Conservation (phyloP, 495 filamentous ascomycete species). For the Halenospora varia region DNA sequence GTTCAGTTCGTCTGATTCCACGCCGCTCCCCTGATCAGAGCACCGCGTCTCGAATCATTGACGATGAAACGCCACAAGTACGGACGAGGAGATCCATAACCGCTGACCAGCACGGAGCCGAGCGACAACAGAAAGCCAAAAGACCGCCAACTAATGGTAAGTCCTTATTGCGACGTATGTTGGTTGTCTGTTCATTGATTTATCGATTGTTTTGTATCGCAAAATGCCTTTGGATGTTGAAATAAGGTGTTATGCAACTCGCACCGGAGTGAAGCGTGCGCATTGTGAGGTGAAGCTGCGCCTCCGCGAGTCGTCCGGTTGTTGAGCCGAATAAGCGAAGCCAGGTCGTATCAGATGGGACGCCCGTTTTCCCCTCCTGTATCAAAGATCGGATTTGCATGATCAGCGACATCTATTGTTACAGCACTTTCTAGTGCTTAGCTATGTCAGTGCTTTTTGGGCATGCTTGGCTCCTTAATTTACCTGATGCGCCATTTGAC, state of each 20-base stretch:
- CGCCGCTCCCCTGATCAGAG: neutral
- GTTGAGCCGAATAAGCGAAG: constrained; percentile 12
- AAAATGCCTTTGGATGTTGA: neutral
- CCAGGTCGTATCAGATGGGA: constrained; percentile 16
- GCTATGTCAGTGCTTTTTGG: constrained; percentile 6
- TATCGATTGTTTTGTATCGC: neutral
- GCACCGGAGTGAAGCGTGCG: neutral
- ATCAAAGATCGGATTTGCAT: constrained; percentile 13
- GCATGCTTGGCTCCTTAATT: constrained; percentile 9
- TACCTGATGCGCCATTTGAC: constrained; percentile 4
- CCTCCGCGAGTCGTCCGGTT: constrained; percentile 3
- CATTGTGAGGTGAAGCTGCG: neutral
- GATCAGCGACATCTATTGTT: constrained; percentile 19
- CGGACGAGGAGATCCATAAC: neutral
- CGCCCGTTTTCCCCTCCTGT: constrained; percentile 16
- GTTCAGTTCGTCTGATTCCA: neutral
- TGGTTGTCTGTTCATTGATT: neutral
- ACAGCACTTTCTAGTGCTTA: neutral
- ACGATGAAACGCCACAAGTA: neutral
- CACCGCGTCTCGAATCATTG: neutral
- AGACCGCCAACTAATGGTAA: too few species aligned
- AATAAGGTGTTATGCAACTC: neutral
- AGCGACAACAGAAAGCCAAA: too few species aligned
- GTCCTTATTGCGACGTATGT: neutral
- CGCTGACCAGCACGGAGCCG: too few species aligned